Conservation (phyloP, 495 filamentous ascomycete genomes). For the Daldinia decipiens region DNA sequence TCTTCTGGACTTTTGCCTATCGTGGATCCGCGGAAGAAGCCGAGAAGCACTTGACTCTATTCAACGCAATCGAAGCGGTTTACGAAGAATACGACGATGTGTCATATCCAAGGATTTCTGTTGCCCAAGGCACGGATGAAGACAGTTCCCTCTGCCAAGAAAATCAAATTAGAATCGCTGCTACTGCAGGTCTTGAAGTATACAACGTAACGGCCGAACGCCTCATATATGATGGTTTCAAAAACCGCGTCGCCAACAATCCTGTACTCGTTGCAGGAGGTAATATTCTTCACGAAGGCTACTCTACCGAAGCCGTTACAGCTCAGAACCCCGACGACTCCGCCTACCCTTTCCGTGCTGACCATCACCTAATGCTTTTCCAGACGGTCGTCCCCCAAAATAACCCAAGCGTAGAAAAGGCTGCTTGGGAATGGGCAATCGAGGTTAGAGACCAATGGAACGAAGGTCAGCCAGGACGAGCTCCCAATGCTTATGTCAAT, state of each 20-base stretch:
- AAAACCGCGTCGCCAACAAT: neutral
- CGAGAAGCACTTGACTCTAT: neutral
- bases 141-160: neutral
- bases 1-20: neutral
- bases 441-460: neutral
- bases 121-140: neutral
- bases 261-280: neutral
- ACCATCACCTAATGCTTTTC: neutral
- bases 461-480: neutral
- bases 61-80: neutral
- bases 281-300: neutral
- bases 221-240: neutral
- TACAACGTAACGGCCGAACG: neutral
- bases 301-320: neutral
- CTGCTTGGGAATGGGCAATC: neutral
- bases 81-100: neutral
- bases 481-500: neutral
- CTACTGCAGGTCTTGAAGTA: neutral
- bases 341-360: neutral
- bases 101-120: neutral
- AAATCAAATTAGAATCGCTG: neutral
- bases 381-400: neutral
- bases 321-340: neutral
- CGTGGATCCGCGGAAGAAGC: conserved; percentile 1
- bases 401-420: neutral